Evolutionary conservation across 2,329 filamentous ascomycete species (phyloP), one percentile per base, ranked within the genome.

Genomic region (Trichophyton mentagrophytes): DNA sequence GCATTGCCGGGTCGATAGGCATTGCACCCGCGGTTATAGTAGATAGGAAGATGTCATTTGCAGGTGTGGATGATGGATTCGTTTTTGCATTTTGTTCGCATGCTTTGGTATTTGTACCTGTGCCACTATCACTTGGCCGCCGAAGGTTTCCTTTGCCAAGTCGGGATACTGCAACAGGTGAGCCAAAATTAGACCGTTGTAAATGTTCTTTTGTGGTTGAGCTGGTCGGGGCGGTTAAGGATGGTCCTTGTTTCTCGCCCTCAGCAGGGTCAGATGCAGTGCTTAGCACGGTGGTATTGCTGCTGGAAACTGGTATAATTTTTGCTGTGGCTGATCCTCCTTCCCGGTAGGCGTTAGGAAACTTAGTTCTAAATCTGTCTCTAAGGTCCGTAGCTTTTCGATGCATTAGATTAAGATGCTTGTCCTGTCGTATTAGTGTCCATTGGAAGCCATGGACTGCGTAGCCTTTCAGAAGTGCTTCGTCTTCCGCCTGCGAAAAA

Each of bases 281-380:
- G 5, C 13, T 27, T 55, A 11, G 25, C 27, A 27, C 8, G 3
- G 27, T 27, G n/a, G 27, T 27, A 36, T n/a, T 55, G 27, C 15
- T 58, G n/a, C 13, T 13, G 11, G 56, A 1, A 11, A 7, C 60
- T 17, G 66, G 64, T 22, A 69, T 59, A 4, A 64, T 65, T 44
- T 70, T 72, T 17, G 69, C 70, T 22, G 68, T 74, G 22, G 74
- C 71, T 17, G 73, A 72, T n/a, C 74, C 73, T 2, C 73, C 74
- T 33, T 75, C 70, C 11, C 75, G 76, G 66, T 84, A 86, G 17
- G 78, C 74, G 33, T 83, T 76, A 0, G 83, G 82, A 65, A 80
- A 85, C 36, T 78, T 77, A 6, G 81, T 83, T 15, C 83, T 76
- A 64, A 86, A 83, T 3, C 83, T 79, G 68, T 86, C 84, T 36